Evolutionary conservation across 192 early-diverging fungal genomes (phyloP), one percentile per base, ranked within the genome.

Genomic region (Chytriomyces sp.): DNA sequence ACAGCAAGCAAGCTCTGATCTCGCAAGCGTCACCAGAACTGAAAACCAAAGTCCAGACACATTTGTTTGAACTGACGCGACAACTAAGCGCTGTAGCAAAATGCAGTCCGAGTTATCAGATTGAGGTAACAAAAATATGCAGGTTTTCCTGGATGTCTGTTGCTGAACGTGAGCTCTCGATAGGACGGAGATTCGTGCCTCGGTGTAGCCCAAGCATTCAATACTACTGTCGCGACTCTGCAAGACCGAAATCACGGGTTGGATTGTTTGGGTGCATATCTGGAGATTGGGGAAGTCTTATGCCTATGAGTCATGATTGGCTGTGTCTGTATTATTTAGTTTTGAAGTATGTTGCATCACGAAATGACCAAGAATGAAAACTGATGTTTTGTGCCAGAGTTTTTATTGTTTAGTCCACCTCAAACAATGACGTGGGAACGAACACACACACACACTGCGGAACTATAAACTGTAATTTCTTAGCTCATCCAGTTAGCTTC

Each of bases 401-500:
- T 35, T 35, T 35, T 35, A 35, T 35, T 35, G 35, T 35, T 35
- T 35, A 35, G 35, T 35, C 35, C 35, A 35, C 35, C 35, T 35
- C 35, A 35, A 35, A 35, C 35, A 35, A 35, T 35, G 35, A 35
- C 35, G 4, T 35, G 35, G 35, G 35, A 35, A 35, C 35, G 35
- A 35, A 35, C 35, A 35, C 28, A 35, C 0, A 11, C 53, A 57
- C 11, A 20, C 53, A 20, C 13, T 57, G 53, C 20, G 53, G 0
- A 57, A 57, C 13, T 57, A 57, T n/a, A 57, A 57, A 57, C 0
- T 3, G 20, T 57, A 64, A 4, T 6, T 35, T 2, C 45, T 35
- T 68, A 76, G 13, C 43, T 50, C 78, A 83, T 75, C 82, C 82
- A 83, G 46, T 60, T 69, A 5, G 48, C 28, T 49, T 91, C 90